These are phyloP conservation scores for Cardamine resedifolia DNA, from an alignment of 345 rosid species.

Conservation along the genomic window DNA sequence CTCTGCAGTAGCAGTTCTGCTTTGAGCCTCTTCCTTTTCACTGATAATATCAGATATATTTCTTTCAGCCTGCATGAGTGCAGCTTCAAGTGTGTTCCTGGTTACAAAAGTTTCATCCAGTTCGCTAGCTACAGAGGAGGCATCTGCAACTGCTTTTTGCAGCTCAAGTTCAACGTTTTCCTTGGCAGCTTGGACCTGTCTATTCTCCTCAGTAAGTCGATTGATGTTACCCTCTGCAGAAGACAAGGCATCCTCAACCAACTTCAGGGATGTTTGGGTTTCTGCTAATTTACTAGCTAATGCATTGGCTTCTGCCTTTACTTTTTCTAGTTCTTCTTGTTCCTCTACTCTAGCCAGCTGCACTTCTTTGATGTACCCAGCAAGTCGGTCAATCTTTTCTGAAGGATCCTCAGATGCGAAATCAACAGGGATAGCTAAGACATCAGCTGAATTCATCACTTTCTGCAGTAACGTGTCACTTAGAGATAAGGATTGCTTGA, in stretches of 20 bases:
- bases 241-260: slow-evolving; percentile 56
- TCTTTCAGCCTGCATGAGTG: slow-evolving; percentile 57
- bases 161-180: slow-evolving; percentile 55
- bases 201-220: slow-evolving; percentile 55
- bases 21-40: slow-evolving; percentile 74
- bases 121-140: slow-evolving; percentile 47
- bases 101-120: slow-evolving; percentile 50
- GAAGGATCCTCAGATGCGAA: slow-evolving; percentile 51
- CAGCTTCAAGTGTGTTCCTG: slow-evolving; percentile 64
- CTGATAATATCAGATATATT: slow-evolving; percentile 50
- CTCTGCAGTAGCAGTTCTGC: slow-evolving; percentile 49
- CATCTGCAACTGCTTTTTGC: slow-evolving; percentile 58
- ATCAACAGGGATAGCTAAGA: slow-evolving; percentile 50
- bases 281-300: slow-evolving; percentile 54
- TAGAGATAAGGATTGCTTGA: slow-evolving; percentile 58
- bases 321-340: slow-evolving; percentile 54
- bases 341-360: slow-evolving; percentile 49
- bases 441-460: slow-evolving; percentile 53
- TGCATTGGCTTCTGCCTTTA: slow-evolving; percentile 47
- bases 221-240: slow-evolving; percentile 49
- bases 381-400: slow-evolving; percentile 65
- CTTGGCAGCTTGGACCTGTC: slow-evolving; percentile 50
- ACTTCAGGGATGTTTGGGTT: slow-evolving; percentile 44
- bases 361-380: slow-evolving; percentile 53
- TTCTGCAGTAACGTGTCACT: slow-evolving; percentile 55